Base-by-base conservation (phyloP, 2,329 filamentous ascomycete species). In the Cytospora piceicola region DNA sequence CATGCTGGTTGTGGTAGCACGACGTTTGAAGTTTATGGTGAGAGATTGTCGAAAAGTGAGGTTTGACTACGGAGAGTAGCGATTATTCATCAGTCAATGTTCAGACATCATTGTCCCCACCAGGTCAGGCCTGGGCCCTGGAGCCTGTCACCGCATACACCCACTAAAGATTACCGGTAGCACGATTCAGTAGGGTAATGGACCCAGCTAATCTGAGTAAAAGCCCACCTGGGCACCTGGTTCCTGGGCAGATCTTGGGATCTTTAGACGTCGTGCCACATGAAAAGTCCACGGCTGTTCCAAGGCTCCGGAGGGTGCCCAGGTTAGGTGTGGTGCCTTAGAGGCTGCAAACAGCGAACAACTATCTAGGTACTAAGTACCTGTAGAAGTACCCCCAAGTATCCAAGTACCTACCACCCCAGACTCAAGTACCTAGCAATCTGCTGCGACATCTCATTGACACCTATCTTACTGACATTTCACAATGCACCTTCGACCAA, bases 21-120 rank as follows among this genome's bases (percentile, higher is more conserved):
- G 30, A 55, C 30, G 29, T 57, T 46, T 51, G 14, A 20, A 36
- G 39, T 22, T 39, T 63, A 30, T 57, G 61, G 53, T 63, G 42
- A 36, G 61, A 63, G 53, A 39, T 55, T 63, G 61, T 54, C 56
- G 53, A 63, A 63, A 63, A 63, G 61, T 63, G 61, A 63, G 61
- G 61, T 63, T 63, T 56, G 46, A 49, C 2, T 24, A 24, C 24
- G 46, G 46, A 49, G 9, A 49, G n/a, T n/a, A 9, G 46, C 46
- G 46, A 49, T 49, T 49, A 49, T 22, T 49, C 46, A 49, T 49
- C 46, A 24, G 46, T 49, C 22, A 49, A 22, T 24, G 46, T 49
- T n/a, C 46, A n/a, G 8, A 22, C 46, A 49, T 49, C 46, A 49
- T 49, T 49, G 46, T 49, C 46, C 46, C 46, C 46, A 49, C 46